phyloP scores from a whole-genome alignment of 1,284 basidiomycete genomes.

The Ustilago tritici region DNA sequence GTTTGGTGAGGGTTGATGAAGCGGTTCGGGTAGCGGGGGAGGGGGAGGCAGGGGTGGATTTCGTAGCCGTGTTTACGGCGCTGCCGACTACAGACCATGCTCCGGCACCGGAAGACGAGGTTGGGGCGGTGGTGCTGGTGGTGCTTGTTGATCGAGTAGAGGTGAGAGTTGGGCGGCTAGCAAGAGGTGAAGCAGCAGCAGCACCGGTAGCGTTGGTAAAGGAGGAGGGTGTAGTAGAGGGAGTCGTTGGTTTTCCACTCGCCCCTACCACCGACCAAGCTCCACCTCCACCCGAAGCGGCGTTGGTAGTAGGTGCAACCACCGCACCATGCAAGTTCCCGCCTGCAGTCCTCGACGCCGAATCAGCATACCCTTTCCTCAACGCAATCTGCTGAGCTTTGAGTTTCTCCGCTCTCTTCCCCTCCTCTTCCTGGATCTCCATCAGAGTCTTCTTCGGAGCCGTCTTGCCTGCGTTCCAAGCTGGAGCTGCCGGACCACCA shows the following conservation, averaged over 20 bases:
- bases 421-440: slow-evolving; percentile 97
- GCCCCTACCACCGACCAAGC: slow-evolving; percentile 89
- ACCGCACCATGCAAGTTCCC: slow-evolving; percentile 71
- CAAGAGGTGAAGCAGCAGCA: slow-evolving; percentile 59
- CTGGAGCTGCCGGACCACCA: slow-evolving; percentile 73
- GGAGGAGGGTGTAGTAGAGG: slow-evolving; percentile 33
- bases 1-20: background rate
- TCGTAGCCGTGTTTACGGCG: slow-evolving; percentile 10
- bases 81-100: slow-evolving; percentile 36
- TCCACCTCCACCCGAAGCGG: slow-evolving; percentile 72
- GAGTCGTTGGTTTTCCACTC: slow-evolving; percentile 76
- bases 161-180: slow-evolving; percentile 3
- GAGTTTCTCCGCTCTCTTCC: slow-evolving; percentile 71
- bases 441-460: slow-evolving; percentile 90
- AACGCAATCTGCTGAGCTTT: slow-evolving; percentile 75
- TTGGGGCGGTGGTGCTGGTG: slow-evolving; percentile 4
- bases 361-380: slow-evolving; percentile 80
- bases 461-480: slow-evolving; percentile 53
- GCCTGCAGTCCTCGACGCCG: slow-evolving; percentile 60
- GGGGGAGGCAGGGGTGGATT: slow-evolving; percentile 39
- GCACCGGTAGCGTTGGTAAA: background rate
- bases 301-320: slow-evolving; percentile 64
- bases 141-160: slow-evolving; percentile 19
- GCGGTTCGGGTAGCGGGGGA: slow-evolving; percentile 43
- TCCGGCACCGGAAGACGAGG: slow-evolving; percentile 2